These are phyloP conservation scores for Epithele typhae DNA, from an alignment of 768 basidiomycete species.

Conservation along the genomic window DNA sequence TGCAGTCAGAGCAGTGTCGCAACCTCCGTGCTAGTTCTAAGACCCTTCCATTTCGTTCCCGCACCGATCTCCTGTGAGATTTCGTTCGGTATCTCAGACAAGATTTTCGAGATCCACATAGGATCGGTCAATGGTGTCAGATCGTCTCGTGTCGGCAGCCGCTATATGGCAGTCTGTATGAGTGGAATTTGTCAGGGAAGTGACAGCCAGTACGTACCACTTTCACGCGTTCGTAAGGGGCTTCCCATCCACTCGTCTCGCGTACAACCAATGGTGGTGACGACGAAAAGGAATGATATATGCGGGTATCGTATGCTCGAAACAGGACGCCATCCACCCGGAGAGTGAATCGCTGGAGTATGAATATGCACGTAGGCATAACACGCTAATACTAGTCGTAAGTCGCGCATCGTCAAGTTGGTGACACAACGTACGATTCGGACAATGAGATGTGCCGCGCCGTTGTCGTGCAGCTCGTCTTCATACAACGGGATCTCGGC, in stretches of 20 bases:
- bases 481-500: constrained; percentile 94
- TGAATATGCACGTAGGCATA: constrained; percentile 93
- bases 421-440: constrained; percentile 51
- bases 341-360: constrained; percentile 86
- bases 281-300: constrained; percentile 80
- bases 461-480: constrained; percentile 97
- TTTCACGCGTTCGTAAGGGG: constrained; percentile 77
- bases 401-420: not conserved
- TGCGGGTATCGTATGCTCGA: constrained; percentile 80
- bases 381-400: constrained; percentile 59
- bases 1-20: constrained; percentile 25
- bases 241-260: constrained; percentile 89
- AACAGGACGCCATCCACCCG: constrained; percentile 95
- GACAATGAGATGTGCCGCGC: constrained; percentile 77
- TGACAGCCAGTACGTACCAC: constrained; percentile 43
- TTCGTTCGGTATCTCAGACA: constrained; percentile 58
- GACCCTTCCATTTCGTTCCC: constrained; percentile 80
- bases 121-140: constrained; percentile 85
- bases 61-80: constrained; percentile 59
- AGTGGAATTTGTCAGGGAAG: too few species aligned
- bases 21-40: constrained; percentile 64
- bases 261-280: constrained; percentile 61
- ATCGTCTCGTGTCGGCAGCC: constrained; percentile 71
- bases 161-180: constrained; percentile 33
- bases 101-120: constrained; percentile 71